phyloP scores from a whole-genome alignment of 306 rosid genomes.

The Medicago ruthenica region DNA sequence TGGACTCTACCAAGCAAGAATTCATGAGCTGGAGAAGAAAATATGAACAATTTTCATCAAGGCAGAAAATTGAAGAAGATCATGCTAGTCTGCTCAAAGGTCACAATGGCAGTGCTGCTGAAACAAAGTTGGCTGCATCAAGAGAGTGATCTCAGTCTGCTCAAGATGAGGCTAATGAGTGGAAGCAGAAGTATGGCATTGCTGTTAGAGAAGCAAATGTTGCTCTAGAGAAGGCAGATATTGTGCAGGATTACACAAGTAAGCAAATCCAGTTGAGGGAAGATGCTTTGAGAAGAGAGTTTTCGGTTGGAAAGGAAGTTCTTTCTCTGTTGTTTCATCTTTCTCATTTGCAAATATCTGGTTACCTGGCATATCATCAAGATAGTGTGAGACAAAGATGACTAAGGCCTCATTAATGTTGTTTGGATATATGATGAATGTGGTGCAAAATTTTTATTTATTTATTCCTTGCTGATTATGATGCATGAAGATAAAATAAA shows the following conservation, averaged over 20 bases:
- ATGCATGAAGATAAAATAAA: slow-evolving; percentile 77
- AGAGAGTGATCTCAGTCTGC: slow-evolving; percentile 81
- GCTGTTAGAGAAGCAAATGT: slow-evolving; percentile 82
- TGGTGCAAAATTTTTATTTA: too few species aligned
- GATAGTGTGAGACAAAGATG: too few species aligned
- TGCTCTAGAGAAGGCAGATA: slow-evolving; percentile 85
- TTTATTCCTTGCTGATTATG: slow-evolving; percentile 36
- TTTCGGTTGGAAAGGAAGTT: too few species aligned
- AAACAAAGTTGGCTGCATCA: slow-evolving; percentile 86
- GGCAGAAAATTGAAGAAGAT: slow-evolving; percentile 79
- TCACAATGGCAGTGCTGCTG: slow-evolving; percentile 73
- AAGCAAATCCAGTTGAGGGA: slow-evolving; percentile 77
- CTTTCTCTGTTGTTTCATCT: too few species aligned
- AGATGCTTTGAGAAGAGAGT: slow-evolving; percentile 84
- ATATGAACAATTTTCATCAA: slow-evolving; percentile 67
- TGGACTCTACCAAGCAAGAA: slow-evolving; percentile 80
- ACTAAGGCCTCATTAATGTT: too few species aligned
- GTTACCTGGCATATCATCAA: too few species aligned
- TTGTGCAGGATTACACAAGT: slow-evolving; percentile 65
- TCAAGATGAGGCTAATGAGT: slow-evolving; percentile 82
- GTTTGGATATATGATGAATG: too few species aligned
- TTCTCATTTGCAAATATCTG: too few species aligned
- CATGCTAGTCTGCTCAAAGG: too few species aligned
- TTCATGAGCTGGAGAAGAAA: neutral
- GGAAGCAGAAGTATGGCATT: slow-evolving; percentile 81